These are phyloP conservation scores for Cyclocybe cylindracea DNA, from an alignment of 768 basidiomycete species.

Conservation along the genomic window DNA sequence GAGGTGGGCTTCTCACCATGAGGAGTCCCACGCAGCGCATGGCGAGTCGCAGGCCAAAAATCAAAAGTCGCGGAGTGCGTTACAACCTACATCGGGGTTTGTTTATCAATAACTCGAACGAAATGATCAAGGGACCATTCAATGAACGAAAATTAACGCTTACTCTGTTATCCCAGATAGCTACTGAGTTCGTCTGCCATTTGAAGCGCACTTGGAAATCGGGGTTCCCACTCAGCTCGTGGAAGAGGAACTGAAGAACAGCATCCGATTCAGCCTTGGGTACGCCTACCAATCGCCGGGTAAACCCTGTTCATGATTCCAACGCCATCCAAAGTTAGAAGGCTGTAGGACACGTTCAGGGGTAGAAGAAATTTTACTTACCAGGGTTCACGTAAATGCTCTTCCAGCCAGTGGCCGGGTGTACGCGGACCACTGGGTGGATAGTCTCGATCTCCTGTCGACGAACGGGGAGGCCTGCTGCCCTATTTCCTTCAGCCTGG, in stretches of 20 bases:
- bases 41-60: conserved; percentile 76
- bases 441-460: conserved; percentile 67
- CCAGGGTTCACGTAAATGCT: conserved; percentile 81
- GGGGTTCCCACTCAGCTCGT: conserved; percentile 65
- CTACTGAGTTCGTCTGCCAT: conserved; percentile 76
- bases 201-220: conserved; percentile 78
- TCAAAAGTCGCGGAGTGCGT: conserved; percentile 83
- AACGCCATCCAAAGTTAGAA: background rate
- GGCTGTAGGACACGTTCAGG: background rate
- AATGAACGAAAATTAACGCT: conserved; percentile 14
- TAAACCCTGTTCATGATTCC: conserved; percentile 56
- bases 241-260: conserved; percentile 70
- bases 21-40: conserved; percentile 80
- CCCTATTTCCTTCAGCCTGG: conserved; percentile 75
- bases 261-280: conserved; percentile 83
- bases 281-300: conserved; percentile 73
- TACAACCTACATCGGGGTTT: conserved; percentile 48
- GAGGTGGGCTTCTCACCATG: conserved; percentile 79
- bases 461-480: conserved; percentile 69
- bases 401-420: conserved; percentile 86
- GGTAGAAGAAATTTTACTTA: conserved; percentile 20
- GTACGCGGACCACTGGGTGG: conserved; percentile 83
- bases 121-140: background rate
- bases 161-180: conserved; percentile 88
- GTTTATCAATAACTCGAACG: too few species aligned